These are phyloP conservation scores for Cutaneotrichosporon spelunceum DNA, from an alignment of 1,284 basidiomycete species.

Conservation along the genomic window DNA sequence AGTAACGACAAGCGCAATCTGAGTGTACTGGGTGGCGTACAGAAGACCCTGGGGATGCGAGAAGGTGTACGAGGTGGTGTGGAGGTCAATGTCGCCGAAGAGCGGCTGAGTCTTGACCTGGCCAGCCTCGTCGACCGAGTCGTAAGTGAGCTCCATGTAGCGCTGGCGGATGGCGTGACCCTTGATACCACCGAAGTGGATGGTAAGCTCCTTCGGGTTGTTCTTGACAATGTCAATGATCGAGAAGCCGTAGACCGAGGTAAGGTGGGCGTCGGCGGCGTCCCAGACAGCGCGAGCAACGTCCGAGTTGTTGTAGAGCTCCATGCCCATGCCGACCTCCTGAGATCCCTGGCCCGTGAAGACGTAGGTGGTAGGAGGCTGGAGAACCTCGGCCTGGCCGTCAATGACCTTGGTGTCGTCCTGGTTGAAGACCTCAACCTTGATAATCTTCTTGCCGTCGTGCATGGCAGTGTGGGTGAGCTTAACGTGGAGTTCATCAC, in stretches of 20 bases:
- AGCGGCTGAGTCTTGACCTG: slow-evolving; percentile 90
- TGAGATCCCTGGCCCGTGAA: slow-evolving; percentile 99
- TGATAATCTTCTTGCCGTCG: slow-evolving; percentile 86
- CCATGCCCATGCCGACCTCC: slow-evolving; percentile 99
- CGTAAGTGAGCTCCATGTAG: slow-evolving; percentile 99
- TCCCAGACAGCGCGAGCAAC: slow-evolving; percentile 97
- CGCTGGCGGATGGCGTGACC: slow-evolving; percentile 95
- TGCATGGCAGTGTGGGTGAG: slow-evolving; percentile 88
- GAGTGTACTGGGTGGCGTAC: slow-evolving; percentile 97
- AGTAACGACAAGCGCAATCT: slow-evolving; percentile 95
- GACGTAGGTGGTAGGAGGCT: slow-evolving; percentile 89
- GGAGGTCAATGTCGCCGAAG: slow-evolving; percentile 86
- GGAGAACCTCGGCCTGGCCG: slow-evolving; percentile 87
- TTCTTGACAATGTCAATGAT: slow-evolving; percentile 98
- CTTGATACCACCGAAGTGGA: slow-evolving; percentile 98
- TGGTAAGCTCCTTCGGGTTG: slow-evolving; percentile 94
- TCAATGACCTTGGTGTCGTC: slow-evolving; percentile 86
- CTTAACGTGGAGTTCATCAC: slow-evolving; percentile 80
- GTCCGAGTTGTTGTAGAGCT: slow-evolving; percentile 86
- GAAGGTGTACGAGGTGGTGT: slow-evolving; percentile 94
- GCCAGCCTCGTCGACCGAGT: slow-evolving; percentile 91
- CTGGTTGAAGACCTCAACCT: slow-evolving; percentile 81
- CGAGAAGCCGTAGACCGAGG: slow-evolving; percentile 90
- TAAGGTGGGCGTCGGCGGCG: slow-evolving; percentile 86
- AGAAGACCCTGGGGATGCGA: slow-evolving; percentile 91